These are phyloP conservation scores for Colletotrichum camelliae DNA, from an alignment of 2,329 filamentous ascomycete species.

Conservation along the genomic window DNA sequence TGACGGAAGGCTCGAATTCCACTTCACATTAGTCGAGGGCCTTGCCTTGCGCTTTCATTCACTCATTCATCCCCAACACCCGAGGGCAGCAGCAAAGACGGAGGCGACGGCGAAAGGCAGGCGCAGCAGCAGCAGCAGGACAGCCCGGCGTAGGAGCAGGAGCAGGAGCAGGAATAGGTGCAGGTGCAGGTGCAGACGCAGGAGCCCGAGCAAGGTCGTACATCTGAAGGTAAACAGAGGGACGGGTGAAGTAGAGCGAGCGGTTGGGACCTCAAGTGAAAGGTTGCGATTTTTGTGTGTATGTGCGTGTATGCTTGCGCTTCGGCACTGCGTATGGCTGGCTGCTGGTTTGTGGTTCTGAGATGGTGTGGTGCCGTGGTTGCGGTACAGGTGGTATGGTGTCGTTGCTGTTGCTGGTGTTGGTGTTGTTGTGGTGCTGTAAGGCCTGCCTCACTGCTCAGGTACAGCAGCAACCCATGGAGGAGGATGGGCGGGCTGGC, in stretches of 20 bases:
- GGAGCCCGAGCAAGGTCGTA: not conserved
- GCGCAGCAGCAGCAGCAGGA: not conserved
- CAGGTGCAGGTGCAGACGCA: not conserved
- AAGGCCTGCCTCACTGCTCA: not conserved
- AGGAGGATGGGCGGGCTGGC: not conserved
- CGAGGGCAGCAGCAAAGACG: not conserved
- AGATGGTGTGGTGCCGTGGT: not conserved
- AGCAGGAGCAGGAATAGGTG: not conserved
- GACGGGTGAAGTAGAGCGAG: not conserved
- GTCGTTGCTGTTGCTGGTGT: not conserved
- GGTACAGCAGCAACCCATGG: not conserved
- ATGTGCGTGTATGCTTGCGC: not conserved
- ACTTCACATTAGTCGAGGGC: not conserved
- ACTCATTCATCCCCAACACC: not conserved
- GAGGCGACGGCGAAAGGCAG: not conserved
- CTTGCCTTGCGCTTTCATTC: not conserved
- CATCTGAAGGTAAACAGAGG: constrained; percentile 7
- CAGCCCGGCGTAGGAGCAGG: not conserved
- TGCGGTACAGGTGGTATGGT: not conserved
- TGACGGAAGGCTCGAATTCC: not conserved
- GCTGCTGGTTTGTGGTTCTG: not conserved
- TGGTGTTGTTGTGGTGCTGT: not conserved
- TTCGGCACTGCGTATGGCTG: not conserved
- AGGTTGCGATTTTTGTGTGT: not conserved
- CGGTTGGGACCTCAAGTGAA: not conserved